Percentiles rank a stretch among this genome's conserved stretches.
Evolutionary conservation across 2,329 filamentous ascomycete genomes (phyloP).

Genomic region (Aschersonia sp.): DNA sequence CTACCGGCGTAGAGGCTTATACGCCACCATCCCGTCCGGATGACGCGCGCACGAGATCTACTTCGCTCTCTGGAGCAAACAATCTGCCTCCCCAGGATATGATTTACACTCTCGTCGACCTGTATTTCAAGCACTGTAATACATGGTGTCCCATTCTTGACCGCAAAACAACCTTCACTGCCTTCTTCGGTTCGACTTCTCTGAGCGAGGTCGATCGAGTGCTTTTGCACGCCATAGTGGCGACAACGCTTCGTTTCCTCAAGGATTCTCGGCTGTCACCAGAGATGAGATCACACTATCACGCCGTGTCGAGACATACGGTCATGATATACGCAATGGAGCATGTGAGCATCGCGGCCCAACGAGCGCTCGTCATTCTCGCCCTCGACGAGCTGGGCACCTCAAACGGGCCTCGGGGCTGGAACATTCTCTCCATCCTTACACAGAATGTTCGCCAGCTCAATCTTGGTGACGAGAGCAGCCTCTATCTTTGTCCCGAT

Average conservation of each 20-base stretch:
- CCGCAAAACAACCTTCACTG: constrained; percentile 24
- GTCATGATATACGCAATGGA: constrained; percentile 28
- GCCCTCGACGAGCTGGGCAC: constrained; percentile 26
- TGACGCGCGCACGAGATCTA: constrained; percentile 10
- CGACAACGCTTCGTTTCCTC: constrained; percentile 25
- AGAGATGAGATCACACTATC: constrained; percentile 22
- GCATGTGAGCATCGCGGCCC: constrained; percentile 21
- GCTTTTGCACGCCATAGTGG: constrained; percentile 27
- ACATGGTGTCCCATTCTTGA: constrained; percentile 38
- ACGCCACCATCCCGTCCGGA: constrained; percentile 1
- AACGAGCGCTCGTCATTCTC: constrained; percentile 25
- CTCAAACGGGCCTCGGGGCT: constrained; percentile 25
- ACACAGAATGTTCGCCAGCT: constrained; percentile 24
- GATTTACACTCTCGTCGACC: constrained; percentile 41
- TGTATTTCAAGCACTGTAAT: constrained; percentile 51
- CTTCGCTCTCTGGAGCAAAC: constrained; percentile 21
- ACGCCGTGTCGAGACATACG: constrained; percentile 21
- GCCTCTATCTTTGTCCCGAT: constrained; percentile 19
- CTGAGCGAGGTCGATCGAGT: constrained; percentile 24
- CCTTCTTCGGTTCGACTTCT: constrained; percentile 25
- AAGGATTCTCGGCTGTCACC: constrained; percentile 22
- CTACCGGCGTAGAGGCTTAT: background rate
- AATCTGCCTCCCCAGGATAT: constrained; percentile 45
- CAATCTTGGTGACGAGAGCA: constrained; percentile 22
- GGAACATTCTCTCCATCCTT: constrained; percentile 24